Evolutionary conservation across 2,329 filamentous ascomycete species (phyloP).

Genomic region (Stachybotrys chartarum): DNA sequence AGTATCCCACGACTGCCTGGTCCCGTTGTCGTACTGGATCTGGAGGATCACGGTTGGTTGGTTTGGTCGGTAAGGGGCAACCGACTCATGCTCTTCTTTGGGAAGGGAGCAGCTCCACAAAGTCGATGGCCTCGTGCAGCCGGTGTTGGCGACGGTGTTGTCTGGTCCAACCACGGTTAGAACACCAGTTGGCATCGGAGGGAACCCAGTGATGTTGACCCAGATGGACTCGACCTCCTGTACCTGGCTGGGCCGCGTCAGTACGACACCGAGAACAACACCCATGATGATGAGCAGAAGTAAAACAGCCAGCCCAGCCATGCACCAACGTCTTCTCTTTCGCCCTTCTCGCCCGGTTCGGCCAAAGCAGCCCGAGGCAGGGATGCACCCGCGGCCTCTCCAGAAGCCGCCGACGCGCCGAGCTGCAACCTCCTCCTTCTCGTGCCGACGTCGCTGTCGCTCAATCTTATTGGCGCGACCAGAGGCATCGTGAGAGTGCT

Average conservation of each 20-base stretch:
- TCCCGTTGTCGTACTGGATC: slow-evolving; percentile 64
- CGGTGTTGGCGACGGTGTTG: slow-evolving; percentile 53
- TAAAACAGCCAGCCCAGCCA: slow-evolving; percentile 42
- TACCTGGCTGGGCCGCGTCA: slow-evolving; percentile 27
- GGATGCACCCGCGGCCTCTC: slow-evolving; percentile 58
- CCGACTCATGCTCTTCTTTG: slow-evolving; percentile 63
- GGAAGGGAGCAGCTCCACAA: slow-evolving; percentile 84
- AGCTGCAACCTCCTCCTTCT: slow-evolving; percentile 59
- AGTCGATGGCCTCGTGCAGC: slow-evolving; percentile 64
- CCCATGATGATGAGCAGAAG: slow-evolving; percentile 49
- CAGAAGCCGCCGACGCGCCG: slow-evolving; percentile 53
- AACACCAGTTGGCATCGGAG: slow-evolving; percentile 78
- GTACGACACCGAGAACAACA: slow-evolving; percentile 49
- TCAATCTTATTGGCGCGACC: slow-evolving; percentile 39
- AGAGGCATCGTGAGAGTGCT: slow-evolving; percentile 32
- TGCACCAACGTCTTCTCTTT: slow-evolving; percentile 53
- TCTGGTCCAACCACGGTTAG: slow-evolving; percentile 71
- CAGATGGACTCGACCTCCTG: slow-evolving; percentile 45
- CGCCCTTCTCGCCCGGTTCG: slow-evolving; percentile 56
- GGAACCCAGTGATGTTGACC: slow-evolving; percentile 81
- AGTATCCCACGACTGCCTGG: slow-evolving; percentile 41
- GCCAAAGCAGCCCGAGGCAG: slow-evolving; percentile 58
- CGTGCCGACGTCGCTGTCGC: slow-evolving; percentile 45
- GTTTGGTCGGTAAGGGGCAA: slow-evolving; percentile 55
- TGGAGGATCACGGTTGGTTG: slow-evolving; percentile 76